Conservation (phyloP, 768 basidiomycete genomes). For the Bullera alba region DNA sequence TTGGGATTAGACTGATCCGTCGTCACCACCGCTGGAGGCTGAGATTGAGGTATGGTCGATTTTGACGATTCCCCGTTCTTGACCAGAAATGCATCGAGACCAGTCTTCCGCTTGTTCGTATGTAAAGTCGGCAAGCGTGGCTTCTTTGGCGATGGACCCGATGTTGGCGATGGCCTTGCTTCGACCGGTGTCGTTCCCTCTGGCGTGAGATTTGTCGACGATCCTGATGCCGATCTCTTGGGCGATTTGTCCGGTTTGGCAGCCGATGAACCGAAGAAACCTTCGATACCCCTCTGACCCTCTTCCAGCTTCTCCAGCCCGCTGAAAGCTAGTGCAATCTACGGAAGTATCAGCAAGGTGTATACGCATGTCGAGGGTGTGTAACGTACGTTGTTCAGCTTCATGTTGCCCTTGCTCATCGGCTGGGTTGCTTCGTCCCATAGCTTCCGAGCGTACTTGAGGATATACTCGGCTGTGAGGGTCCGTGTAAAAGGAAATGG, state of each 20-base stretch:
- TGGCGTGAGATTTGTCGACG: background rate
- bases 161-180: background rate
- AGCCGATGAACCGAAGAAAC: conserved; percentile 58
- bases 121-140: conserved; percentile 32
- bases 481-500: conserved; percentile 77
- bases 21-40: background rate
- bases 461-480: conserved; percentile 68
- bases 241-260: background rate
- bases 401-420: conserved; percentile 49
- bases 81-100: conserved; percentile 18
- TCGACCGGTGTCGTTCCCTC: background rate
- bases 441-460: conserved; percentile 66
- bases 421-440: conserved; percentile 79
- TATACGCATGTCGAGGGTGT: background rate
- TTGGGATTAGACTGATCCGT: background rate
- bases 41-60: background rate
- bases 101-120: conserved; percentile 27
- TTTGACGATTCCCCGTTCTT: conserved; percentile 18
- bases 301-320: conserved; percentile 43
- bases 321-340: conserved; percentile 40
- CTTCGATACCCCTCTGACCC: conserved; percentile 81
- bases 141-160: conserved; percentile 24
- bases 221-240: background rate
- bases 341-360: background rate
- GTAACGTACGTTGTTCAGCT: conserved; percentile 60